These are phyloP conservation scores for Colletotrichum sp. DNA, from an alignment of 2,329 filamentous ascomycete species.

Conservation along the genomic window DNA sequence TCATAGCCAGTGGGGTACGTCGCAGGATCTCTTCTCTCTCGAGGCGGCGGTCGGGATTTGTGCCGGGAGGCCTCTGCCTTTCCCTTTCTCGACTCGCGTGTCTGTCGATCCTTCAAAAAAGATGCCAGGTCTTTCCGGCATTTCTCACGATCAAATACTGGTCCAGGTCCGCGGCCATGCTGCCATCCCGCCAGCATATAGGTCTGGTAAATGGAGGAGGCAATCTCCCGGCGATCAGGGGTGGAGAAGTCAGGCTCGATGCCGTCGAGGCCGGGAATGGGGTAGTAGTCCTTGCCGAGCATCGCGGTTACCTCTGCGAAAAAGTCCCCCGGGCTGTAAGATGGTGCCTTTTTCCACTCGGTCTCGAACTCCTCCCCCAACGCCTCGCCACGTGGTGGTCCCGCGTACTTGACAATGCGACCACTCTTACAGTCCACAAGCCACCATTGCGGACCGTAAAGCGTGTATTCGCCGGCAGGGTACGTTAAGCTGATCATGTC, in stretches of 20 bases:
- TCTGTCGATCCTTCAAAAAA: background rate
- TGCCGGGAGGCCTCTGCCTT: background rate
- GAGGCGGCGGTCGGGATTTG: background rate
- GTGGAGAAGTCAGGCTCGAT: background rate
- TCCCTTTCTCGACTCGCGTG: background rate
- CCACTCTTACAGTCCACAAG: background rate
- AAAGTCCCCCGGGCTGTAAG: background rate
- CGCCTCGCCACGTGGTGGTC: background rate
- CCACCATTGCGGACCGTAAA: conserved; percentile 2
- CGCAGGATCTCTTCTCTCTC: background rate
- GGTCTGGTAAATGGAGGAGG: background rate
- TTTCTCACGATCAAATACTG: background rate
- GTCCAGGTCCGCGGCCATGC: background rate
- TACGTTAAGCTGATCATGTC: background rate
- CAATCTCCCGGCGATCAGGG: background rate
- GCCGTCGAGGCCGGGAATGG: background rate
- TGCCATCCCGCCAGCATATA: background rate
- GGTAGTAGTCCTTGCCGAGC: background rate
- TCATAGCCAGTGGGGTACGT: background rate
- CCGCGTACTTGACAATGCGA: background rate
- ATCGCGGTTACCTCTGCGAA: background rate
- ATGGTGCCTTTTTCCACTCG: background rate
- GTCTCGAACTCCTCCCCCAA: background rate
- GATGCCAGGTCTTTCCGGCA: background rate
- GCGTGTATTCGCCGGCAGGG: background rate